Evolutionary conservation across 768 basidiomycete genomes (phyloP).

Genomic region (Kwoniella newhampshirensis): DNA sequence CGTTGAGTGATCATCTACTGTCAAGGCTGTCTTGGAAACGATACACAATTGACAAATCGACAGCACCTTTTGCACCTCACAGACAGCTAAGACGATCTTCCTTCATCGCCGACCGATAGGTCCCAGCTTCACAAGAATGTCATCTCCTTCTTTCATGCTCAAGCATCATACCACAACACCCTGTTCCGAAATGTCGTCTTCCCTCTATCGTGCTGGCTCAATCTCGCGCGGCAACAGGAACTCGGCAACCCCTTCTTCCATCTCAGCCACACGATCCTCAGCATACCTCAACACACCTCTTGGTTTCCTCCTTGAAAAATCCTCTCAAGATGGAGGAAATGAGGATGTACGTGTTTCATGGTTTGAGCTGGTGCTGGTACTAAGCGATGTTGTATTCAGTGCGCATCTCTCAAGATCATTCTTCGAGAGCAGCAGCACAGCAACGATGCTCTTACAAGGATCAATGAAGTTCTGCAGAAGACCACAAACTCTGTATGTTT

Average conservation of each 20-base stretch:
- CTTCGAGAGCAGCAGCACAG: not conserved
- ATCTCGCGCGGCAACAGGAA: conserved; percentile 4
- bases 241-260: conserved; percentile 1
- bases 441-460: not conserved
- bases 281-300: conserved; percentile 1
- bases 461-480: conserved; percentile 12
- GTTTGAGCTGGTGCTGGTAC: too few relatives aligned
- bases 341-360: too few relatives aligned
- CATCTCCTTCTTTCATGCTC: not conserved
- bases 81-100: too few relatives aligned
- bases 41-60: too few relatives aligned
- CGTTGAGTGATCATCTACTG: not conserved
- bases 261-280: conserved; percentile 7
- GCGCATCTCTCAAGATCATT: conserved; percentile 1
- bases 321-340: not conserved
- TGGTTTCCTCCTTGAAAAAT: too few relatives aligned
- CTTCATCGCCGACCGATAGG: too few relatives aligned
- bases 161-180: not conserved
- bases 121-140: too few relatives aligned
- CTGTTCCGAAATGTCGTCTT: not conserved
- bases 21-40: too few relatives aligned
- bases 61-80: too few relatives aligned
- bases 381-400: conserved; percentile 4
- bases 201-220: conserved; percentile 7
- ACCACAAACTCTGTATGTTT: conserved; percentile 9